These are phyloP conservation scores for Schizonepeta tenuifolia DNA, from an alignment of 257 asterid genomes.

Conservation along the genomic window DNA sequence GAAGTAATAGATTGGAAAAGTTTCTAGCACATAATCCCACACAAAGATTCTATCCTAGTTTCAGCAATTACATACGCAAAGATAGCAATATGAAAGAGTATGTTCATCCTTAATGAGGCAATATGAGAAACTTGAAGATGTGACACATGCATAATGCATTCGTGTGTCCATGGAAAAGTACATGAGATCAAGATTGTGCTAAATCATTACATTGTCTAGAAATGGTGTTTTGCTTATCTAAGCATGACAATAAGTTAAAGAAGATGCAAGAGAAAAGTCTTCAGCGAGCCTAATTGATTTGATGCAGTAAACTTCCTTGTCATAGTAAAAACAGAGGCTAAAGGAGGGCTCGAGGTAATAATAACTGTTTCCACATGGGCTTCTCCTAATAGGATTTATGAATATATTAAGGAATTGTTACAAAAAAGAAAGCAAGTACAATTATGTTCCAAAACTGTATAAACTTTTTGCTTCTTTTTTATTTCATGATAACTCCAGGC, in stretches of 20 bases:
- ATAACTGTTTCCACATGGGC: neutral
- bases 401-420: neutral
- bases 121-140: slow-evolving; percentile 12
- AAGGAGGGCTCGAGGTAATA: neutral
- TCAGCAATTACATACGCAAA: neutral
- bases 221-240: neutral
- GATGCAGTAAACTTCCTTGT: slow-evolving; percentile 6
- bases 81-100: neutral
- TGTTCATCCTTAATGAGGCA: slow-evolving; percentile 12
- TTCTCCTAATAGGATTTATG: neutral
- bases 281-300: neutral
- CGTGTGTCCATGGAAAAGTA: neutral
- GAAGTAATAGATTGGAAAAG: neutral
- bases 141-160: neutral
- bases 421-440: neutral
- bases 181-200: neutral
- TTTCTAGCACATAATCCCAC: slow-evolving; percentile 6
- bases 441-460: neutral
- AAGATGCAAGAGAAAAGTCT: neutral
- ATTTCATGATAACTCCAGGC: neutral
- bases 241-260: neutral
- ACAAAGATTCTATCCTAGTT: neutral
- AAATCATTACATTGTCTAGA: slow-evolving; percentile 10
- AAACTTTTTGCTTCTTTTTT: neutral
- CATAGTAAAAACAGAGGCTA: slow-evolving; percentile 5